Evolutionary conservation across 106 monocot genomes (phyloP), one percentile per base, ranked within the genome.

Genomic region (Hemerocallis citrina): DNA sequence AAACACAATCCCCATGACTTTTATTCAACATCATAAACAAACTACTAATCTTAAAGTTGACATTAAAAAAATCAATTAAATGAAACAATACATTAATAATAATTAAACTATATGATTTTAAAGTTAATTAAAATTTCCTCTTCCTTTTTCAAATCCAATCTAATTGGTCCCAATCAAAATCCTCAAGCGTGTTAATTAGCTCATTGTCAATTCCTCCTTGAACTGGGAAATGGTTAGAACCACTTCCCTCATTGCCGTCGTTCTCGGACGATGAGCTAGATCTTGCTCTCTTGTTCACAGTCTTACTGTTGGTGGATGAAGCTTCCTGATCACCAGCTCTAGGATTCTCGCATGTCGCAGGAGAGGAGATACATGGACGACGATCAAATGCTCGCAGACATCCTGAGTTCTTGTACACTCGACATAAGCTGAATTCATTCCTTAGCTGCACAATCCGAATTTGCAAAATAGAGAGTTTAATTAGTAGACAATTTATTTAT

Each of bases 361-460:
- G 30, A 3, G 52, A 20, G 19, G 17, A 15, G n/a, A n/a, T n/a
- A n/a, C n/a, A n/a, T 6, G 90, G 92, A 7, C 83, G 67, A 5
- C 86, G 74, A 57, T 92, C 92, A 14, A 83, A 86, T 1, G 73
- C 52, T 45, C 92, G 42, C 48, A 67, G 13, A 38, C 72, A 39
- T 6, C 72, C 77, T 2, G 76, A 79, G 44, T 64, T 79, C 2
- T 58, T 57, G 68, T 92, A 86, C 29, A 92, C 45, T 0, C 92
- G 79, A 45, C 92, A 92, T 71, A 92, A 34, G 63, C 86, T 86
- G 40, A 83, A 83, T 27, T 92, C 92, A 20, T 59, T 77, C 5
- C 80, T 50, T 17, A 72, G 16, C 86, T 92, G 70, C 55, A 74
- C 5, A 11, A n/a, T n/a, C n/a, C n/a, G n/a, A n/a, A n/a, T n/a